Base-by-base conservation (phyloP, 2,329 filamentous ascomycete genomes). In the Claviceps spartinae region DNA sequence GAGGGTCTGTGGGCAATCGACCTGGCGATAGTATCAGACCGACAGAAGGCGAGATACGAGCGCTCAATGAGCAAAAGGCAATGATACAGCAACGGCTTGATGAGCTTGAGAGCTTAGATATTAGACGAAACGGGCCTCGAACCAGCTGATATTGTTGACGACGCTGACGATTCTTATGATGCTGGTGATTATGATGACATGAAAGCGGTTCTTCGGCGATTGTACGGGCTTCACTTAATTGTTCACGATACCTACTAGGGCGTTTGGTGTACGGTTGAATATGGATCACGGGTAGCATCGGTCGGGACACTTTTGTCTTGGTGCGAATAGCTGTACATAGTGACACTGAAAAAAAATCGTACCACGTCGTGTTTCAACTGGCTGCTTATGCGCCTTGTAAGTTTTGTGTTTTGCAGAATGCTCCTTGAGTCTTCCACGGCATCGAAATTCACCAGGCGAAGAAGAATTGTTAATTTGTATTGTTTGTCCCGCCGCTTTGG, bases 1-100 rank as follows among this genome's bases (percentile, higher is more conserved):
- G 59, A 40, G 56, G 55, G 47, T 60, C 58, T 38, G 53, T 55
- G 30, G 53, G 50, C 5, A 60, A 63, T 24, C 55, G 56, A 43
- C 59, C 61, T 5, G 54, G 52, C 24, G 61, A 52, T 24, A 36
- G 57, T 51, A 36, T 50, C 56, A 13, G 57, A 54, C 11, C 22
- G 14, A 54, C 61, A n/a, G 62, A 59, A 5, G 62, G 65, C 7
- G 63, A 68, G 49, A 66, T 67, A 9, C 57, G 57, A 49, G 60
- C 54, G 4, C 57, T 69, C 18, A 59, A 60, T 20, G 62, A 61
- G n/a, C 65, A 68, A 34, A 67, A 68, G 49, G 64, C 59, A 11
- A 60, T 59, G 14, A 67, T 69, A 24, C 63, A 67, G 52, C 63
- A 62, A 18, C 65, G 66, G 16, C 62, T 68, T 18, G 61, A 67